phyloP scores from a whole-genome alignment of 2,329 filamentous ascomycete species.

The Sporothrix pallida region DNA sequence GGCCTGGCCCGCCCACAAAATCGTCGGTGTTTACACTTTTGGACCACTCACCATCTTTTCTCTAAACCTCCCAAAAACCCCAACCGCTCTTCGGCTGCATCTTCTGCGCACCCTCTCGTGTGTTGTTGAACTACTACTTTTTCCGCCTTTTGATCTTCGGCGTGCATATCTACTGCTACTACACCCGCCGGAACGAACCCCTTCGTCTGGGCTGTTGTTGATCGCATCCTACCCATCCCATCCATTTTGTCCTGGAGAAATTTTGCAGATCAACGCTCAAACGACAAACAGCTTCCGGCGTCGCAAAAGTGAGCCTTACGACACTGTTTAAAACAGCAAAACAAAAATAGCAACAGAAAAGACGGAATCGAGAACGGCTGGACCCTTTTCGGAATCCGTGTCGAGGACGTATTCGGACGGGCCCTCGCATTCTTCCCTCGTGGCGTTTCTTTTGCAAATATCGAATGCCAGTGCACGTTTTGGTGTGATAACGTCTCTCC shows the following conservation, averaged over 20 bases:
- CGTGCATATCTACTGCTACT: slow-evolving; percentile 27
- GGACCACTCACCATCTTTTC: slow-evolving; percentile 3
- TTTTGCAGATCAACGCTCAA: slow-evolving; percentile 22
- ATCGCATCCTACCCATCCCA: background rate
- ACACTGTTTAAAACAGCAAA: slow-evolving; percentile 16
- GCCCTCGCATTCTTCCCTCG: slow-evolving; percentile 12
- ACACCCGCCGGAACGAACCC: slow-evolving; percentile 26
- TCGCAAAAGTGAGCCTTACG: slow-evolving; percentile 5
- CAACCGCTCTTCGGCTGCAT: slow-evolving; percentile 24
- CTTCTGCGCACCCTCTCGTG: background rate
- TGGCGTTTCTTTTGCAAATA: background rate
- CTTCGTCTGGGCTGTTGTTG: slow-evolving; percentile 6
- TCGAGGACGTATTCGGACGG: background rate
- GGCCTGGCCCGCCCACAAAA: background rate
- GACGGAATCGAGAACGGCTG: slow-evolving; percentile 21
- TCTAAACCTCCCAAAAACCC: slow-evolving; percentile 13
- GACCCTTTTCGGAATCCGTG: slow-evolving; percentile 13
- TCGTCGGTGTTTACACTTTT: slow-evolving; percentile 4
- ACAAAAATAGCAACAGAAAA: background rate
- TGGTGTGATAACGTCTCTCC: slow-evolving; percentile 2
- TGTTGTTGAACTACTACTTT: background rate
- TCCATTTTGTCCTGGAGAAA: background rate
- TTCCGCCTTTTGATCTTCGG: slow-evolving; percentile 18
- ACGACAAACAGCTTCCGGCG: slow-evolving; percentile 15
- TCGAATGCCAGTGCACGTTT: slow-evolving; percentile 21